Evolutionary conservation across 2,329 filamentous ascomycete genomes (phyloP).

Genomic region (Cordyceps cicadae): DNA sequence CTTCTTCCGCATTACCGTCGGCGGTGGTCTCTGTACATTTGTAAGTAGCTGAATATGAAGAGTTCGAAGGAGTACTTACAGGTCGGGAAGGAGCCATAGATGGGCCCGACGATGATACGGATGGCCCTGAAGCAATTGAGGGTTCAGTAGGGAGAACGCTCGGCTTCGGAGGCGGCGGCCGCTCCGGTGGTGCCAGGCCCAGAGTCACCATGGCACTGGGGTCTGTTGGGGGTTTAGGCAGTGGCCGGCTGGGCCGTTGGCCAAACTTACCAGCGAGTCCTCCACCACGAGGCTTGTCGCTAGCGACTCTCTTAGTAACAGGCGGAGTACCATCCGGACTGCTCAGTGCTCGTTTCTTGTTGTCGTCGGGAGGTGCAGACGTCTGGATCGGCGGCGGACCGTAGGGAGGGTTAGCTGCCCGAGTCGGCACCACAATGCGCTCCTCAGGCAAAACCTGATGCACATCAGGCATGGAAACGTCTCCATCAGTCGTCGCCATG

Average conservation of each 20-base stretch:
- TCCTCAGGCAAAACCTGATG: neutral
- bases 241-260: slow-evolving; percentile 20
- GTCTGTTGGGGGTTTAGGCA: slow-evolving; percentile 30
- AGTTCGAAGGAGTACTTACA: neutral
- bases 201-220: slow-evolving; percentile 46
- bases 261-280: slow-evolving; percentile 30
- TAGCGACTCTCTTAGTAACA: slow-evolving; percentile 32
- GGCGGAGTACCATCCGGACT: slow-evolving; percentile 24
- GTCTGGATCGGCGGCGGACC: slow-evolving; percentile 34
- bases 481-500: neutral
- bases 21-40: slow-evolving; percentile 19
- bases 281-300: slow-evolving; percentile 21
- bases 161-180: slow-evolving; percentile 26
- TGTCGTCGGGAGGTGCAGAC: slow-evolving; percentile 19
- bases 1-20: slow-evolving; percentile 28
- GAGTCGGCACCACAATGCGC: slow-evolving; percentile 7
- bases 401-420: slow-evolving; percentile 15
- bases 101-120: slow-evolving; percentile 12
- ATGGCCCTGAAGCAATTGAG: slow-evolving; percentile 18
- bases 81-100: slow-evolving; percentile 13
- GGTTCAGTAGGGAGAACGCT: neutral
- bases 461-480: slow-evolving; percentile 13
- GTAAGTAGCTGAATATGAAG: neutral
- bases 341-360: slow-evolving; percentile 39
- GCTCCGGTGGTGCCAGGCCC: slow-evolving; percentile 38